phyloP scores from a whole-genome alignment of 164 flowering plant genomes.

The Echeveria elegans region DNA sequence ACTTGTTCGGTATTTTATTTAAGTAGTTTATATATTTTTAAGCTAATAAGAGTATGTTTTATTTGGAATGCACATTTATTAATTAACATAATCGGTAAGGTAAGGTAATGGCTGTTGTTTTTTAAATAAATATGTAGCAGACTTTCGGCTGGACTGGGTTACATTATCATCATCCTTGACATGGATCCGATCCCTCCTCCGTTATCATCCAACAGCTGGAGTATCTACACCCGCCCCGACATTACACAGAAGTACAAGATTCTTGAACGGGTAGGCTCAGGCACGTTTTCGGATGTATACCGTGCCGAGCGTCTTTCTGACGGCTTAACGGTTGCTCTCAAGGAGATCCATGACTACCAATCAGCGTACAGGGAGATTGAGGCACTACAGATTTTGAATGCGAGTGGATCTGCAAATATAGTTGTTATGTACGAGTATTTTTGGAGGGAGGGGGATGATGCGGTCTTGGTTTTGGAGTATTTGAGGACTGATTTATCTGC shows the following conservation, averaged over 20 bases:
- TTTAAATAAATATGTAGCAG: no score
- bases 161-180: neutral
- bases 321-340: conserved; percentile 57
- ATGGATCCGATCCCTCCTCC: neutral
- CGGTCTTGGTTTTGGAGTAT: conserved; percentile 80
- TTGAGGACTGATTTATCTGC: conserved; percentile 53
- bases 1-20: no score
- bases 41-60: no score
- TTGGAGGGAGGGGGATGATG: conserved; percentile 82
- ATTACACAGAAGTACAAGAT: conserved; percentile 63
- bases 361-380: conserved; percentile 86
- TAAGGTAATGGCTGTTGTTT: no score
- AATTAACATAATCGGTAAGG: no score
- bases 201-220: conserved; percentile 48
- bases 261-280: conserved; percentile 67
- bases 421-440: conserved; percentile 72
- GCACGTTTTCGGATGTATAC: conserved; percentile 45
- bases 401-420: conserved; percentile 47
- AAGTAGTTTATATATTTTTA: no score
- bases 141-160: neutral
- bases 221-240: conserved; percentile 75
- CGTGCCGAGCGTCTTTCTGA: conserved; percentile 57
- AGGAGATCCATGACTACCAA: conserved; percentile 87
- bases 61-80: no score
- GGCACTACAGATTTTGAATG: conserved; percentile 53